These are phyloP conservation scores for Mycena vulgaris DNA, from an alignment of 768 basidiomycete species.

Conservation along the genomic window DNA sequence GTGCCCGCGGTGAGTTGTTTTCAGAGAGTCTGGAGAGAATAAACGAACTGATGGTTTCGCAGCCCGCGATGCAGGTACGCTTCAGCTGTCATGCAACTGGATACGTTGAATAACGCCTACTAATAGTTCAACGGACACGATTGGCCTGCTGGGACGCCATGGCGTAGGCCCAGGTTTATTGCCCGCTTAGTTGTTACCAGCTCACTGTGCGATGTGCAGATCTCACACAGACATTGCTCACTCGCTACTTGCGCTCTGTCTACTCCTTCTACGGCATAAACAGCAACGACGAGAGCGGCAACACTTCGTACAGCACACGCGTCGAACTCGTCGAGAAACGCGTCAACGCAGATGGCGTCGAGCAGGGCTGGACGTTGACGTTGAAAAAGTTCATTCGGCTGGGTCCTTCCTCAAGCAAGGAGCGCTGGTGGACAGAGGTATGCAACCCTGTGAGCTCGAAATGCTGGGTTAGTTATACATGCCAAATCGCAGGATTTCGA, in stretches of 20 bases:
- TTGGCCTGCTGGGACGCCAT: slow-evolving; percentile 51
- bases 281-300: slow-evolving; percentile 57
- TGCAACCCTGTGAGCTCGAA: background rate
- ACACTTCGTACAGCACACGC: slow-evolving; percentile 62
- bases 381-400: slow-evolving; percentile 48
- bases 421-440: slow-evolving; percentile 40
- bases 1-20: slow-evolving; percentile 49
- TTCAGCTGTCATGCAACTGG: background rate
- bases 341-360: slow-evolving; percentile 44
- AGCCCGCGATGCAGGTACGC: slow-evolving; percentile 54
- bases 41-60: slow-evolving; percentile 62
- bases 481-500: slow-evolving; percentile 41
- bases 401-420: slow-evolving; percentile 28
- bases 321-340: slow-evolving; percentile 63
- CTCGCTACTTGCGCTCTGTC: slow-evolving; percentile 58
- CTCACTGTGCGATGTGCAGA: slow-evolving; percentile 41
- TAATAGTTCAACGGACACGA: slow-evolving; percentile 51
- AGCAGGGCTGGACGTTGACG: slow-evolving; percentile 54
- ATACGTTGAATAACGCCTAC: slow-evolving; percentile 34
- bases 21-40: slow-evolving; percentile 55
- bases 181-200: background rate
- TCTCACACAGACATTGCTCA: slow-evolving; percentile 51
- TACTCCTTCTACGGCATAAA: slow-evolving; percentile 59
- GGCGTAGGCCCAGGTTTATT: slow-evolving; percentile 45
- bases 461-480: background rate